These are phyloP conservation scores for Daldinia vernicosa DNA, from an alignment of 495 filamentous ascomycete species.

Conservation along the genomic window DNA sequence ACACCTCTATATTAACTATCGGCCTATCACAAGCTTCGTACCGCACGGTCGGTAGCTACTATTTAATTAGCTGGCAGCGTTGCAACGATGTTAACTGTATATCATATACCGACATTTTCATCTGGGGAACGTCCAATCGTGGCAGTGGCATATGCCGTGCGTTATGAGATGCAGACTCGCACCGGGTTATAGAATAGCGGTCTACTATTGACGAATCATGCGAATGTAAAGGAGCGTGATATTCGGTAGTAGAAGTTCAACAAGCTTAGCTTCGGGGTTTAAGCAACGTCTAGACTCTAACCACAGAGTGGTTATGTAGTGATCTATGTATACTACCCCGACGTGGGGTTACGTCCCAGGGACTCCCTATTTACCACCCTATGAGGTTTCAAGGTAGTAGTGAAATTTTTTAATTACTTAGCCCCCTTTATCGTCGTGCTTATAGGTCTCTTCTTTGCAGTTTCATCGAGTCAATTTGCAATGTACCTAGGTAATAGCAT, in stretches of 20 bases:
- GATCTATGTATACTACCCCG: neutral
- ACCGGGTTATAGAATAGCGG: conserved; percentile 19
- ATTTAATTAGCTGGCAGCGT: conserved; percentile 3
- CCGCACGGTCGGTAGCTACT: conserved; percentile 17
- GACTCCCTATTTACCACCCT: neutral
- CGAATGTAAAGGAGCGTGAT: neutral
- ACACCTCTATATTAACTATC: conserved; percentile 9
- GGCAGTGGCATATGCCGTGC: conserved; percentile 12
- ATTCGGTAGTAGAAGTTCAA: neutral
- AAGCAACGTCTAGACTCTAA: neutral
- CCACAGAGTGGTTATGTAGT: neutral
- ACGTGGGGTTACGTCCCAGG: neutral
- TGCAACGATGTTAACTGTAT: neutral
- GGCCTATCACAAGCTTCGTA: conserved; percentile 18
- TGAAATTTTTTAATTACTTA: neutral
- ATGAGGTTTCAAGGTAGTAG: neutral
- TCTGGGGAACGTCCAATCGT: conserved; percentile 15
- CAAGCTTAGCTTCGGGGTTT: neutral
- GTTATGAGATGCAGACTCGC: conserved; percentile 4
- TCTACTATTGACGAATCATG: conserved; percentile 2
- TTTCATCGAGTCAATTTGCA: neutral
- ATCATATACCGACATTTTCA: neutral
- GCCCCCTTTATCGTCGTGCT: neutral
- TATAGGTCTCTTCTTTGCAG: neutral
- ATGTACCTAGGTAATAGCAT: neutral